Conservation (phyloP, 1,139 yeast genomes). For the Scheffersomyces illinoinensis region DNA sequence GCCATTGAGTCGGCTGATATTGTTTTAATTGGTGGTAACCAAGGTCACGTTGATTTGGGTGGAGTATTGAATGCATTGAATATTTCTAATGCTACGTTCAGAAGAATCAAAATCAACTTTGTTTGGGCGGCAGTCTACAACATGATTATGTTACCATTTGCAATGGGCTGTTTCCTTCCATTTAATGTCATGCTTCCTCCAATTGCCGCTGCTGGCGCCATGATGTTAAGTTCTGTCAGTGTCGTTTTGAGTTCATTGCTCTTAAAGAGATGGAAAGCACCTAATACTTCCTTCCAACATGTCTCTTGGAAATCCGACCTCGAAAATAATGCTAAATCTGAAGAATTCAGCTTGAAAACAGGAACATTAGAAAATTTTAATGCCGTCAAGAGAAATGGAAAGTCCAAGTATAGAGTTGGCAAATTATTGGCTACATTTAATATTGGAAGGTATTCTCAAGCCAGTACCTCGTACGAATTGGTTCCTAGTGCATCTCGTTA, state of each 20-base stretch:
- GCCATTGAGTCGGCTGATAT: constrained; percentile 96
- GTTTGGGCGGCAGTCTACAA: constrained; percentile 88
- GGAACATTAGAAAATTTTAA: constrained; percentile 35
- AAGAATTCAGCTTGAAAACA: constrained; percentile 29
- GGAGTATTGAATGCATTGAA: constrained; percentile 76
- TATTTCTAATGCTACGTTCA: constrained; percentile 69
- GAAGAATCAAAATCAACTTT: constrained; percentile 76
- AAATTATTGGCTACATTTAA: not conserved
- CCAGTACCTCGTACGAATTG: not conserved
- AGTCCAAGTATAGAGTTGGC: not conserved
- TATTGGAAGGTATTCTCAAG: not conserved
- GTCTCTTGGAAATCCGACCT: constrained; percentile 16
- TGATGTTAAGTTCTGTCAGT: constrained; percentile 91
- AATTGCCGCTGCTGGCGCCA: constrained; percentile 88
- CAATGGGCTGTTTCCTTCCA: constrained; percentile 88
- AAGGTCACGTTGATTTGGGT: constrained; percentile 43
- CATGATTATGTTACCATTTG: constrained; percentile 86
- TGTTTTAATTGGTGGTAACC: constrained; percentile 52
- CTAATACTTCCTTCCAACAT: constrained; percentile 14
- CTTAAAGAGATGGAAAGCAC: constrained; percentile 63
- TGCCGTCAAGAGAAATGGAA: constrained; percentile 20
- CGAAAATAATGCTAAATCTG: constrained; percentile 21
- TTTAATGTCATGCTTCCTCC: constrained; percentile 79
- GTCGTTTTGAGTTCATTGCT: constrained; percentile 81
- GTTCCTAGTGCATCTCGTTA: not conserved